These are phyloP conservation scores for Monosporascus sp. DNA, from an alignment of 2,329 filamentous ascomycete genomes.

Conservation along the genomic window DNA sequence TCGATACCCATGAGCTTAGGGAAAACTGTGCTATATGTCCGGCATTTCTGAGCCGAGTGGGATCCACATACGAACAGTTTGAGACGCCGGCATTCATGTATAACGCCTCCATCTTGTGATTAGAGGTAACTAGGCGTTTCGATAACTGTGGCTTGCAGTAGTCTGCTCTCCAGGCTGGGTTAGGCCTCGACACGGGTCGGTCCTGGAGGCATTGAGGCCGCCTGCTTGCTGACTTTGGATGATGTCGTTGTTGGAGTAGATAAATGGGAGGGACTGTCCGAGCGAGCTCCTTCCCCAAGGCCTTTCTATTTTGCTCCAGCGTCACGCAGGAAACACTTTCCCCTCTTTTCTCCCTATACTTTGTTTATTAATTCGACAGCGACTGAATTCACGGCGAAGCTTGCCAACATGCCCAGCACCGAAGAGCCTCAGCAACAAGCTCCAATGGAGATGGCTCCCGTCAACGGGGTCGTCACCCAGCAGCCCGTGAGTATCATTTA, in stretches of 20 bases:
- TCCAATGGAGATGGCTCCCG: slow-evolving; percentile 34
- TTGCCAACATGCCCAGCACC: slow-evolving; percentile 30
- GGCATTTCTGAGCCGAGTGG: neutral
- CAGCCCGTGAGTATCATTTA: slow-evolving; percentile 33
- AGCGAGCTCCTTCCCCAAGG: too few species aligned
- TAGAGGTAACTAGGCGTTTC: neutral
- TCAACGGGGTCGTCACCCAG: slow-evolving; percentile 33
- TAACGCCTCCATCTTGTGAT: too few species aligned
- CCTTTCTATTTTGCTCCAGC: too few species aligned
- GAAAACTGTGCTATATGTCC: neutral
- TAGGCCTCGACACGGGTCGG: neutral
- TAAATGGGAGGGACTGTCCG: neutral
- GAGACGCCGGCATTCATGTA: too few species aligned
- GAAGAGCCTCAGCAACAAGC: slow-evolving; percentile 39
- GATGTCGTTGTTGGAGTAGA: neutral
- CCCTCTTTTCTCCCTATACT: neutral
- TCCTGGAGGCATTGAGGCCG: neutral
- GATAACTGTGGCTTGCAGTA: slow-evolving; percentile 12
- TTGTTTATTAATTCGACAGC: too few species aligned
- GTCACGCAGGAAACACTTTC: neutral
- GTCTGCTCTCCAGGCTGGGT: neutral
- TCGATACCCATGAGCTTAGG: too few species aligned
- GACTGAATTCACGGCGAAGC: neutral
- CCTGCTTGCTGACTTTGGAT: neutral
- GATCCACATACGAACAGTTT: neutral